Evolutionary conservation across 148 eudicot species (phyloP).

Genomic region (Persicaria tinctoria): DNA sequence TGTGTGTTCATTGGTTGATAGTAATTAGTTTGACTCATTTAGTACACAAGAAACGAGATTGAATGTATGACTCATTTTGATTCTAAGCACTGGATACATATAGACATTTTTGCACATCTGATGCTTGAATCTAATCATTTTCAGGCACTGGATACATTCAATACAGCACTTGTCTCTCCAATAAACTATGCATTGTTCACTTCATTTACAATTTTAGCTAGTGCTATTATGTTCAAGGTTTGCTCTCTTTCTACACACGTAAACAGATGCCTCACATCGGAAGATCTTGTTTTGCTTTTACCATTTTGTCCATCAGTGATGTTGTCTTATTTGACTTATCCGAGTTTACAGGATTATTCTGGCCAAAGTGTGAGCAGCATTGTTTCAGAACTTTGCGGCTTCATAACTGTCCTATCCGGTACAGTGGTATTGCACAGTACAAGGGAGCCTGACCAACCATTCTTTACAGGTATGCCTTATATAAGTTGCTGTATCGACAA

Average conservation of each 20-base stretch:
- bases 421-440: slow-evolving; percentile 39
- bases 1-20: not conserved
- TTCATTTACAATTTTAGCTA: slow-evolving; percentile 41
- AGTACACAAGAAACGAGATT: not conserved
- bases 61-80: not conserved
- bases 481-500: not conserved
- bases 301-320: not conserved
- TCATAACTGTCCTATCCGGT: slow-evolving; percentile 39
- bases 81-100: too few relatives aligned
- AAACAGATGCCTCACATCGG: not conserved
- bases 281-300: not conserved
- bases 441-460: slow-evolving; percentile 38
- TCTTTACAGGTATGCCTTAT: slow-evolving; percentile 28
- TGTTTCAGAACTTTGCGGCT: slow-evolving; percentile 43
- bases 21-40: not conserved
- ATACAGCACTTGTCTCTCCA: slow-evolving; percentile 42
- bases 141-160: slow-evolving; percentile 45
- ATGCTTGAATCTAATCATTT: not conserved
- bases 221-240: slow-evolving; percentile 51
- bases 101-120: not conserved
- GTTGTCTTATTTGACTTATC: slow-evolving; percentile 1
- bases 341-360: slow-evolving; percentile 31
- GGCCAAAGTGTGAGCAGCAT: slow-evolving; percentile 44
- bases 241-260: not conserved
- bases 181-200: slow-evolving; percentile 43